Conservation (phyloP, 1,284 basidiomycete genomes). For the Cutaneotrichosporon curvatum region DNA sequence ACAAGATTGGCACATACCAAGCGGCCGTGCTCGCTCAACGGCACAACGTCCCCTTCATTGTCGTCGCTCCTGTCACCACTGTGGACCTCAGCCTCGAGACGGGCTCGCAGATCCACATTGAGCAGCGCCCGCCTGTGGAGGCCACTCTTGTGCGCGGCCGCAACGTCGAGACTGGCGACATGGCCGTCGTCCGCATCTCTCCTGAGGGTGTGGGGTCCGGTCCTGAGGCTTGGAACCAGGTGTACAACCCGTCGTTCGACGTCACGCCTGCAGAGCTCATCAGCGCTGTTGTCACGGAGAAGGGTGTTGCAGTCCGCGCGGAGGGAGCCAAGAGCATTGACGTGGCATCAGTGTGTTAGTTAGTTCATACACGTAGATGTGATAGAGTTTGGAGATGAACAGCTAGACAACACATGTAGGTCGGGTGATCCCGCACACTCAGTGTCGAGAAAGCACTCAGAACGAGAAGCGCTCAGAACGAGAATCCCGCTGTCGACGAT, state of each 20-base stretch:
- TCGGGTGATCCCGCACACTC: too few species aligned
- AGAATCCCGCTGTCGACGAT: too few species aligned
- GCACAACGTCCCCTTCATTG: conserved; percentile 79
- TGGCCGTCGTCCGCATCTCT: conserved; percentile 44
- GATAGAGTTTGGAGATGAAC: too few species aligned
- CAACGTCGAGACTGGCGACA: conserved; percentile 36
- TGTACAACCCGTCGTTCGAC: conserved; percentile 90
- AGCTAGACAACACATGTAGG: too few species aligned
- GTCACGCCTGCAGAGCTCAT: conserved; percentile 75
- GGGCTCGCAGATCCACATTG: conserved; percentile 80
- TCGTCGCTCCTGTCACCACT: conserved; percentile 81
- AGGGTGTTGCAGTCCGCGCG: conserved; percentile 62
- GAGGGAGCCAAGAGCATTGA: conserved; percentile 42
- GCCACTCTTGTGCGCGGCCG: conserved; percentile 75
- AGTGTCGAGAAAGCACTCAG: too few species aligned
- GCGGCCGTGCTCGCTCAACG: conserved; percentile 77
- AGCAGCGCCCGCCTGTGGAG: conserved; percentile 76
- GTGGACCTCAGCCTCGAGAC: conserved; percentile 71
- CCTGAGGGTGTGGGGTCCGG: conserved; percentile 44
- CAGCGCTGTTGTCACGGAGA: conserved; percentile 72
- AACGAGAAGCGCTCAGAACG: too few species aligned
- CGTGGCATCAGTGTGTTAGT: conserved; percentile 33
- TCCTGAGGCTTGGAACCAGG: conserved; percentile 44
- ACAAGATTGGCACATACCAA: conserved; percentile 91
- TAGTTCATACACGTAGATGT: too few species aligned